These are phyloP conservation scores for Coemansia javaensis DNA, from an alignment of 192 early-diverging fungal genomes.

Conservation along the genomic window DNA sequence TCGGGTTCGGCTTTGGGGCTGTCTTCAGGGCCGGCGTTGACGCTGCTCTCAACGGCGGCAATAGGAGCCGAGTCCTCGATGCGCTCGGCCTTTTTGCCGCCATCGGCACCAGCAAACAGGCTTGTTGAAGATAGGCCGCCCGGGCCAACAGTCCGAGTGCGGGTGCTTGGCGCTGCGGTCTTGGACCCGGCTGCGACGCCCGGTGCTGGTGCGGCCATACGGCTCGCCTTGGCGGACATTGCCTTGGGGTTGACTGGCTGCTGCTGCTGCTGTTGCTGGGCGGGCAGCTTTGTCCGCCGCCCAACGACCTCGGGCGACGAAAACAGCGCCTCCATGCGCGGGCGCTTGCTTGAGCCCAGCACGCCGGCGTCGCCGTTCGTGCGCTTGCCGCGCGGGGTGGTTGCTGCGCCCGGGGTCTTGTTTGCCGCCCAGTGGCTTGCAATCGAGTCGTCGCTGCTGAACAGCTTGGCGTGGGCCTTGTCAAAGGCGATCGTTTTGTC, in stretches of 20 bases:
- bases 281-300: slow-evolving; percentile 4
- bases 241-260: too few relatives aligned
- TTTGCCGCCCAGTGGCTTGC: slow-evolving; percentile 42
- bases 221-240: slow-evolving; percentile 14
- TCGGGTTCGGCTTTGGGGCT: slow-evolving; percentile 10
- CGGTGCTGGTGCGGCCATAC: slow-evolving; percentile 4
- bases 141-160: neutral
- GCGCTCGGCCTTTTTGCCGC: neutral
- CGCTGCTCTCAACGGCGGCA: neutral
- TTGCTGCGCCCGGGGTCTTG: slow-evolving; percentile 14
- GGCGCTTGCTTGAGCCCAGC: slow-evolving; percentile 29
- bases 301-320: slow-evolving; percentile 13
- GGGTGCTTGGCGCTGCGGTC: slow-evolving; percentile 7
- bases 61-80: slow-evolving; percentile 14
- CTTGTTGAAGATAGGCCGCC: slow-evolving; percentile 6
- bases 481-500: slow-evolving; percentile 24
- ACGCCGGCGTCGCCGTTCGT: slow-evolving; percentile 1
- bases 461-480: slow-evolving; percentile 36
- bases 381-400: slow-evolving; percentile 40
- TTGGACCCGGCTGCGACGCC: slow-evolving; percentile 10
- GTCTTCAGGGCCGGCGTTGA: neutral
- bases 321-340: slow-evolving; percentile 30
- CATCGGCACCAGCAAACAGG: slow-evolving; percentile 8
- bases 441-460: slow-evolving; percentile 36
- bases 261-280: too few relatives aligned